Conservation (phyloP, 768 basidiomycete genomes). For the Sistotremastrum niveocremeum region DNA sequence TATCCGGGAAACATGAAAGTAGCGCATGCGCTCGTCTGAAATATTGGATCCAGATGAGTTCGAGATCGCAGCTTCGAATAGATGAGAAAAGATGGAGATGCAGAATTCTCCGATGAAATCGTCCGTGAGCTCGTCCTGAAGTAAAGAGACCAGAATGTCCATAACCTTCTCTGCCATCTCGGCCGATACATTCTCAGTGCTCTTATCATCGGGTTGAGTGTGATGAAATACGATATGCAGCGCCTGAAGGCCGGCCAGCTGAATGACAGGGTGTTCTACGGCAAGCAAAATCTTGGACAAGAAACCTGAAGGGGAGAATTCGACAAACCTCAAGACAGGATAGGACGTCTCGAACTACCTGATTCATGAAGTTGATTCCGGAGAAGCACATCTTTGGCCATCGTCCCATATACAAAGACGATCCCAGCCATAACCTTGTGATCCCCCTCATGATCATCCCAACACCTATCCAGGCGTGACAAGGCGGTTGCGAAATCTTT, state of each 20-base stretch:
- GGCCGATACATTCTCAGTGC: slow-evolving; percentile 1
- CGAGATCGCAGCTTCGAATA: slow-evolving; percentile 27
- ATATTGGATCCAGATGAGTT: too few relatives aligned
- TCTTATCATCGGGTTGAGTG: slow-evolving; percentile 34
- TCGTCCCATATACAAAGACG: too few relatives aligned
- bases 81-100: slow-evolving; percentile 40
- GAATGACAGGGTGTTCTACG: slow-evolving; percentile 31
- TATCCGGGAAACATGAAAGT: too few relatives aligned
- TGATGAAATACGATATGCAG: slow-evolving; percentile 49
- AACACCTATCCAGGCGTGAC: too few relatives aligned
- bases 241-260: slow-evolving; percentile 40
- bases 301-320: slow-evolving; percentile 26
- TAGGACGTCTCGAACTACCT: too few relatives aligned
- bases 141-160: slow-evolving; percentile 27
- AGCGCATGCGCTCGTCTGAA: too few relatives aligned
- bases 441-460: too few relatives aligned
- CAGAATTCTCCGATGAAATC: slow-evolving; percentile 33
- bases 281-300: slow-evolving; percentile 44
- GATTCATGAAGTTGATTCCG: too few relatives aligned
- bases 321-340: too few relatives aligned
- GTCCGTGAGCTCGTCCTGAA: slow-evolving; percentile 40
- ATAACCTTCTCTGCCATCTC: slow-evolving; percentile 35
- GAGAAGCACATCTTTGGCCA: too few relatives aligned
- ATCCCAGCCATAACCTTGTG: too few relatives aligned
- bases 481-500: too few relatives aligned